Conservation (phyloP, 1,284 basidiomycete species). For the Ceratobasidium sp. region DNA sequence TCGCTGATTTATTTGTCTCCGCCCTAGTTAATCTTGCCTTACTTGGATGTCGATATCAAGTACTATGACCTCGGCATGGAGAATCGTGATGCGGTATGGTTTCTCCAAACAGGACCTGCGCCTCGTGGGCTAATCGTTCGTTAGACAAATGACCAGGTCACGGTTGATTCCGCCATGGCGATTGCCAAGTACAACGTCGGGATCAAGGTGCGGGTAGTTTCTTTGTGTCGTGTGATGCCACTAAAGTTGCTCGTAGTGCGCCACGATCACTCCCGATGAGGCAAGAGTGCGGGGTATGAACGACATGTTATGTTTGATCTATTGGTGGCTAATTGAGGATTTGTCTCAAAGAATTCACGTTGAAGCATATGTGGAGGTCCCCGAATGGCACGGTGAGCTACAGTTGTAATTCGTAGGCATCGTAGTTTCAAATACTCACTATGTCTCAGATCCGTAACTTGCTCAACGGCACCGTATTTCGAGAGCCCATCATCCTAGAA, state of each 20-base stretch:
- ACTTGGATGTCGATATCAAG: conserved; percentile 96
- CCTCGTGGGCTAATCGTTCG: conserved; percentile 32
- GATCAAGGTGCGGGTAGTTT: conserved; percentile 69
- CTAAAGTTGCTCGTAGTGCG: conserved; percentile 70
- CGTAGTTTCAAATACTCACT: background rate
- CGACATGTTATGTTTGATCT: conserved; percentile 55
- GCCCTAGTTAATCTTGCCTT: conserved; percentile 90
- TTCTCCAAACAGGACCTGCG: background rate
- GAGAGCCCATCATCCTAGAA: conserved; percentile 95
- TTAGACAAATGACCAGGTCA: conserved; percentile 94
- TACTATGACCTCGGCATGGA: conserved; percentile 98
- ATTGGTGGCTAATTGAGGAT: background rate
- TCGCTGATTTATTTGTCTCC: conserved; percentile 28
- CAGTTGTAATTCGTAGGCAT: background rate
- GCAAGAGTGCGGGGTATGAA: conserved; percentile 78
- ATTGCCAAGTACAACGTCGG: conserved; percentile 92
- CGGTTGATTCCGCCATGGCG: conserved; percentile 93
- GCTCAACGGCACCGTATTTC: conserved; percentile 97
- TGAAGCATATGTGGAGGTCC: conserved; percentile 98
- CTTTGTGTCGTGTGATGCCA: background rate
- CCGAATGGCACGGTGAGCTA: conserved; percentile 90
- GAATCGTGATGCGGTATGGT: conserved; percentile 84
- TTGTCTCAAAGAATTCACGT: conserved; percentile 79
- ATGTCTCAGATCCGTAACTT: conserved; percentile 90
- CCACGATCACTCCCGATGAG: conserved; percentile 99